phyloP scores from a whole-genome alignment of 2,329 filamentous ascomycete species.

The Ascochyta pisi region DNA sequence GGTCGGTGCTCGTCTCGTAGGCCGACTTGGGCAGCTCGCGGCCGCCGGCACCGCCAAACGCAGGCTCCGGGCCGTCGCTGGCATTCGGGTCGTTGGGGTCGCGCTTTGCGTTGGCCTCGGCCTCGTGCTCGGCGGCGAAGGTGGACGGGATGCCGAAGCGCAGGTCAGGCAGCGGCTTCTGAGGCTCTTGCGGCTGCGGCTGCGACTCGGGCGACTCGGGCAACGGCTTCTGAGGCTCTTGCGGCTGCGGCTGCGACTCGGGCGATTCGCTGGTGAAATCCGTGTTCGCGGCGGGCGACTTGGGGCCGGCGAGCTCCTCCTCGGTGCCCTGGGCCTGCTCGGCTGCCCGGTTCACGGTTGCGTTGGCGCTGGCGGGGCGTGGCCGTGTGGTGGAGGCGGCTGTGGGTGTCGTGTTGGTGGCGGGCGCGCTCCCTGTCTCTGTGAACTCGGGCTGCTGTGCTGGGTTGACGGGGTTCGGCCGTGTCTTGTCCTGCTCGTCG shows the following conservation, averaged over 20 bases:
- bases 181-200: no score
- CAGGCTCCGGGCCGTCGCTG: conserved; percentile 60
- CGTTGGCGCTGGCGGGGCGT: conserved; percentile 28
- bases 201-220: no score
- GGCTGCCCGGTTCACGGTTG: conserved; percentile 23
- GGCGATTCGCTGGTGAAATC: conserved; percentile 50
- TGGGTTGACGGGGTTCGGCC: conserved; percentile 33
- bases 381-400: conserved; percentile 8
- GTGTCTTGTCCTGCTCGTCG: conserved; percentile 34
- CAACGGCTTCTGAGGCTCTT: conserved; percentile 70
- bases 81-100: conserved; percentile 35
- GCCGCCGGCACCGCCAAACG: conserved; percentile 63
- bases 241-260: no score
- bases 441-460: conserved; percentile 48
- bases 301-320: conserved; percentile 47
- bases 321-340: conserved; percentile 31
- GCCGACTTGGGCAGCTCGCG: conserved; percentile 76
- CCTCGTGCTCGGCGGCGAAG: conserved; percentile 71
- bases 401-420: conserved; percentile 29
- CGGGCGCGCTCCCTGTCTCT: conserved; percentile 25
- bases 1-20: conserved; percentile 90
- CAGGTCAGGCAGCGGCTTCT: conserved; percentile 80
- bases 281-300: conserved; percentile 45
- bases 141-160: conserved; percentile 96
- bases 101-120: conserved; percentile 43